Base-by-base conservation (phyloP, 306 rosid species). In the Sesbania bispinosa region DNA sequence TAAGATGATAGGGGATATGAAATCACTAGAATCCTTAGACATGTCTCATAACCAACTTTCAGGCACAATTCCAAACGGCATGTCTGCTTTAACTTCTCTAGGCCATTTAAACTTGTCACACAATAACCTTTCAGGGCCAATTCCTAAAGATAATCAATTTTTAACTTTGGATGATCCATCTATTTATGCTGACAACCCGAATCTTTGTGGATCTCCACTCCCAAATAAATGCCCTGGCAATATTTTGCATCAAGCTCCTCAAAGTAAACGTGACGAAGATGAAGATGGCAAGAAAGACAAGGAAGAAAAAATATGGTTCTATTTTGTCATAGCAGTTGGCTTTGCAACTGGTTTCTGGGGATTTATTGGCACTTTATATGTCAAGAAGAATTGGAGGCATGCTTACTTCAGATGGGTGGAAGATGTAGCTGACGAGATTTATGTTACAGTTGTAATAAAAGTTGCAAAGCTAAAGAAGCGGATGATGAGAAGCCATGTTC, bases 351-450 rank as follows among this genome's bases (percentile, higher is more conserved):
- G 77, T 0, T 73, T 47, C 2, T 73, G 77, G 70, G 69, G 69
- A 73, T 26, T 73, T 21, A 33, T 61, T 21, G 41, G 52, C 1
- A 24, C 50, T 10, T 47, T 73, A 7, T 47, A 16, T 7, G 53
- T 54, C 2, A 75, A 52, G 29, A 73, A 61, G 41, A 73, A 30
- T 3, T 73, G 70, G 77, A 73, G 77, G 10, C 70, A 60, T 46
- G 70, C 70, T 21, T 73, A 47, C 62, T 73, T 73, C 41, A 73
- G 62, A 47, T 60, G 77, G 77, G 70, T 33, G 27, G 70, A 73
- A 73, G 61, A 73, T 73, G n/a, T 18, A 42, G 58, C 24, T 0
- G 76, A 71, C 8, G 4, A 39, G 0, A 58, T 71, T 43, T 71
- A 71, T 60, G 62, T 73, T 19, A 3, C 41, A 61, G 1, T 15